A percentile compares a stretch with the other conserved stretches of the same genome.
Conservation (phyloP, 2,329 filamentous ascomycete genomes). For the Fusarium sp. region DNA sequence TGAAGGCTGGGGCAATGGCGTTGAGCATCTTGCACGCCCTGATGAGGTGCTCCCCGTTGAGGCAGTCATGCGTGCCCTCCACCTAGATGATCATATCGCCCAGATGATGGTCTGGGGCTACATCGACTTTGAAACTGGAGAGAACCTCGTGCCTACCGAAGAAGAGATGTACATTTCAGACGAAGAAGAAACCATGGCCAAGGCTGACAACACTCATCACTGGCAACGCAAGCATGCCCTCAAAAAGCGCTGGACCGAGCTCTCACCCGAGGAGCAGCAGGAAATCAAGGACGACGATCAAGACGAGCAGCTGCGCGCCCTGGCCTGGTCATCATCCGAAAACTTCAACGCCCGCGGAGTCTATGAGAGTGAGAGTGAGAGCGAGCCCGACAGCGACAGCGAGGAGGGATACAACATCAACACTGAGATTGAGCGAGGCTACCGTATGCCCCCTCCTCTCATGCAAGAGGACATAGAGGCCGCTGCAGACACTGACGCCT, state of each 20-base stretch:
- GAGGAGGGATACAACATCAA: constrained; percentile 34
- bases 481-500: constrained; percentile 17
- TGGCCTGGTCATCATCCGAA: constrained; percentile 53
- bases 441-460: constrained; percentile 28
- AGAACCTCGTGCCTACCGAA: constrained; percentile 65
- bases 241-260: constrained; percentile 61
- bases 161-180: constrained; percentile 69
- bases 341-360: constrained; percentile 42
- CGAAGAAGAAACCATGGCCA: constrained; percentile 56
- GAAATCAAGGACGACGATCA: constrained; percentile 57
- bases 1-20: constrained; percentile 70
- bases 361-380: constrained; percentile 34
- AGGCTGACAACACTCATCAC: constrained; percentile 55
- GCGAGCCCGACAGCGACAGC: constrained; percentile 28
- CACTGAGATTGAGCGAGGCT: constrained; percentile 37
- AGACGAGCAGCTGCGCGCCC: constrained; percentile 54
- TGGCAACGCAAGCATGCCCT: constrained; percentile 63
- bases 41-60: constrained; percentile 74
- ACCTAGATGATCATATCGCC: constrained; percentile 67
- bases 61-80: constrained; percentile 64
- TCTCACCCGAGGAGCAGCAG: constrained; percentile 56
- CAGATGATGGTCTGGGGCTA: constrained; percentile 76
- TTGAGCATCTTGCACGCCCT: constrained; percentile 64
- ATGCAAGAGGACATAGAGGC: constrained; percentile 1
- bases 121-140: constrained; percentile 67